phyloP scores from a whole-genome alignment of 164 flowering plant genomes.

The Berberis thunbergii region DNA sequence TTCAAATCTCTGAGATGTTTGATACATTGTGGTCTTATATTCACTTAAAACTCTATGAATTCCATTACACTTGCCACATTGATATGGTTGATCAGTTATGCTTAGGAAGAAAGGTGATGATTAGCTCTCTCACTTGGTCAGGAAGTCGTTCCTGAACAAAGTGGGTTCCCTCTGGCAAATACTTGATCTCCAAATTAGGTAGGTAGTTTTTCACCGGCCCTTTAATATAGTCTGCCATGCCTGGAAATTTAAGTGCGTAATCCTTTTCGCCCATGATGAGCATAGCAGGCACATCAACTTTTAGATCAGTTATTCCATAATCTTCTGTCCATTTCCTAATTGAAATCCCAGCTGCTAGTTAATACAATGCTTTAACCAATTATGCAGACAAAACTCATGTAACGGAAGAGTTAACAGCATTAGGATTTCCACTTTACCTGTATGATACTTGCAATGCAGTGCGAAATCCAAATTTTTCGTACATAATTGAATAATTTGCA shows the following conservation, averaged over 20 bases:
- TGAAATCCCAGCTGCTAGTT: neutral
- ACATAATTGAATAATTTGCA: constrained; percentile 33
- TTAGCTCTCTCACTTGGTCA: constrained; percentile 28
- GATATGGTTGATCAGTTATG: constrained; percentile 4
- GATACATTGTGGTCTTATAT: too few relatives aligned
- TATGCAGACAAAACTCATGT: neutral
- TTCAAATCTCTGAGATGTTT: too few relatives aligned
- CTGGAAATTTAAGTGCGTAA: constrained; percentile 31
- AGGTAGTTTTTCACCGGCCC: neutral
- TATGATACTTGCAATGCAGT: constrained; percentile 55
- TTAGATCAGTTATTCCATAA: constrained; percentile 20
- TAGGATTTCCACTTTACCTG: constrained; percentile 17
- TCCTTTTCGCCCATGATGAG: constrained; percentile 52
- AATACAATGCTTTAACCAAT: neutral
- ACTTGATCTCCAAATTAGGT: constrained; percentile 27
- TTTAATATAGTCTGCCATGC: constrained; percentile 31
- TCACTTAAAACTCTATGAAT: too few relatives aligned
- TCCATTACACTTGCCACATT: too few relatives aligned
- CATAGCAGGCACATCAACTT: constrained; percentile 30
- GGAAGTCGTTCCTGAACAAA: constrained; percentile 48
- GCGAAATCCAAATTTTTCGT: constrained; percentile 55
- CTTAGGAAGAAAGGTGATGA: constrained; percentile 25
- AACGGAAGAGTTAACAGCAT: too few relatives aligned
- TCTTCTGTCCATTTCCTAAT: constrained; percentile 9
- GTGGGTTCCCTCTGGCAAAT: constrained; percentile 37